Base-by-base conservation (phyloP, 2,329 filamentous ascomycete genomes). In the Alternaria sp. region DNA sequence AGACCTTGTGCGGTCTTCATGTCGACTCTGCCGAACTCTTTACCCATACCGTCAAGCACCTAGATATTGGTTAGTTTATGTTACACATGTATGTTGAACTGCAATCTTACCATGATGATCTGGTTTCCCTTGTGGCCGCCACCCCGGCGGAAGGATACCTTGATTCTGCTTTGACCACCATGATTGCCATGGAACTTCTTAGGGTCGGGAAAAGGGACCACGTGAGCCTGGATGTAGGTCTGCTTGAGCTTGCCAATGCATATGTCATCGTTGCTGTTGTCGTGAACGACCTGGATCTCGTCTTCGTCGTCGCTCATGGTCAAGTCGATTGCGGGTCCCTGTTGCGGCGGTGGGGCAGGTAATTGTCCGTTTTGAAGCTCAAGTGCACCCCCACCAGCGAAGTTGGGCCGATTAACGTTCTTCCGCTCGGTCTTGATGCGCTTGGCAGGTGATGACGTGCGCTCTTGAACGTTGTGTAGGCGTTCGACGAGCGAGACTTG, bases 181-280 rank as follows among this genome's bases (percentile, higher is more conserved):
- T 86, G 82, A 69, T 87, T 88, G 10, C 91, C 82, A 19, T 86
- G 82, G 62, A 87, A 84, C 23, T 86, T 84, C 28, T 86, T 86
- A 1, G 90, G 88, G 71, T 89, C 93, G 0, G 89, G 88, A 3
- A 85, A 87, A 1, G 93, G 93, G 2, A 95, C 88, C 36, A 84
- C 82, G 71, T 88, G 86, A 64, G 90, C 91, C 66, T 90, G 88
- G 45, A 96, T 83, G 57, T 83, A 87, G 3, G 89, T 87, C 17
- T 85, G 86, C 58, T 93, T 89, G 19, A 96, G 80, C 80, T 91
- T 91, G 45, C 93, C 93, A 74, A 92, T 93, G 80, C 93, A 96
- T 4, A 96, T 90, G 73, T 93, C 89, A 74, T 92, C 88, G 19
- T 89, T 86, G 50, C 84, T 86, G 28, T 88, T 84, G 59, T 91